These are phyloP conservation scores for Botryobasidium botryosum DNA, from an alignment of 768 basidiomycete genomes.

Conservation along the genomic window DNA sequence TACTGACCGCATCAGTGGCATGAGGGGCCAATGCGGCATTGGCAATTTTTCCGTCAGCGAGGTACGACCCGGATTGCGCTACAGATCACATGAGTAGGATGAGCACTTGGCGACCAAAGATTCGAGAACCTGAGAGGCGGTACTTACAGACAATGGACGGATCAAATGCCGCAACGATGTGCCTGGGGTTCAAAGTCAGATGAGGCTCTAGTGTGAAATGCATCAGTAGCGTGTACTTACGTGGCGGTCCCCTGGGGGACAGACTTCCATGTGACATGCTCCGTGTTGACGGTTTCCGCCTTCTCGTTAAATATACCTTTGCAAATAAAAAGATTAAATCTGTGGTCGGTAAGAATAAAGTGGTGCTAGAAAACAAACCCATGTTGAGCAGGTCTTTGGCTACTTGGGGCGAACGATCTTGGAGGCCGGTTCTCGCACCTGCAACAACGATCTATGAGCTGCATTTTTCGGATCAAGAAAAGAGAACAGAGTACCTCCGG, in stretches of 20 bases:
- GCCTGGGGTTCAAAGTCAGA: background rate
- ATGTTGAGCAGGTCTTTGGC: too few relatives aligned
- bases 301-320: background rate
- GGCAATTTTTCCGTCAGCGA: background rate
- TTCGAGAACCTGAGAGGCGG: too few relatives aligned
- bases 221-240: background rate
- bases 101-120: too few relatives aligned
- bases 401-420: too few relatives aligned
- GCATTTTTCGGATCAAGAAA: background rate
- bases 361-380: too few relatives aligned
- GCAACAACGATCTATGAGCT: background rate
- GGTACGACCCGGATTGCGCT: constrained; percentile 1
- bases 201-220: background rate
- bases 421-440: too few relatives aligned
- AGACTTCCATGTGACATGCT: constrained; percentile 5
- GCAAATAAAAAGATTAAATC: background rate
- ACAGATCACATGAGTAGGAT: too few relatives aligned
- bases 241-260: constrained; percentile 3
- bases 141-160: constrained; percentile 4
- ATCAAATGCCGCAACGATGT: constrained; percentile 11
- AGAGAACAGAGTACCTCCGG: constrained; percentile 1
- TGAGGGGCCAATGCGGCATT: background rate
- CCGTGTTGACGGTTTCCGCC: background rate
- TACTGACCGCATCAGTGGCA: background rate
- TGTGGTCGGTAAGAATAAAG: too few relatives aligned